Evolutionary conservation across 2,329 filamentous ascomycete species (phyloP).

Genomic region (Ascocoryne sarcoides): DNA sequence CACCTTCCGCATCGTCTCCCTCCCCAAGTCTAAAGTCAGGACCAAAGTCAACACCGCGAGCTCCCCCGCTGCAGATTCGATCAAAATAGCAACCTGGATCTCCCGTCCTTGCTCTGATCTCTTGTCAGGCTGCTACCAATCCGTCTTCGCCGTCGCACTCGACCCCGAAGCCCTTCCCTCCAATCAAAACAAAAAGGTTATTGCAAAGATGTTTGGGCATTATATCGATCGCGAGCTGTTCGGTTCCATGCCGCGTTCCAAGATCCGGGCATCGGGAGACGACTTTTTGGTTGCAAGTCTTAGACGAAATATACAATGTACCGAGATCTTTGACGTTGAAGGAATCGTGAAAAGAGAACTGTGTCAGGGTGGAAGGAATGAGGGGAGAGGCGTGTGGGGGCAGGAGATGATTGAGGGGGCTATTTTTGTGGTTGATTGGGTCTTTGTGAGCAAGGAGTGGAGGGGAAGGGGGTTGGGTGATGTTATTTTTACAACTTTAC

Average conservation of each 20-base stretch:
- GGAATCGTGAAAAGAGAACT: not conserved
- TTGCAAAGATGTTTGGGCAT: not conserved
- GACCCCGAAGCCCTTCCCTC: too few relatives aligned
- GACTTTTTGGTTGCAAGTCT: not conserved
- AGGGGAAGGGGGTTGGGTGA: not conserved
- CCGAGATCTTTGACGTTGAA: not conserved
- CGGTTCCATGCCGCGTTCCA: not conserved
- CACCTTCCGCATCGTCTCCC: not conserved
- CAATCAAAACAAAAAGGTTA: not conserved
- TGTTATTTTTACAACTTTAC: not conserved
- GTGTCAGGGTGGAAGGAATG: not conserved
- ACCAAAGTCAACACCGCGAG: not conserved
- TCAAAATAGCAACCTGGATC: not conserved
- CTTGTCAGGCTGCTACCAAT: not conserved
- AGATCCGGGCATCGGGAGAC: not conserved
- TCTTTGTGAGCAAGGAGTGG: not conserved
- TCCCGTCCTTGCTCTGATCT: not conserved
- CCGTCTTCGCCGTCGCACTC: too few relatives aligned
- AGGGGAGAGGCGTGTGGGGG: not conserved
- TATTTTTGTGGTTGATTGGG: not conserved
- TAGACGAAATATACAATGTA: not conserved
- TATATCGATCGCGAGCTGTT: not conserved
- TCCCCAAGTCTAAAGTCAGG: not conserved
- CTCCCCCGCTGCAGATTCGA: not conserved
- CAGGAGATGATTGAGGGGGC: not conserved